Base-by-base conservation (phyloP, 1,284 basidiomycete species). In the Fistulina hepatica region DNA sequence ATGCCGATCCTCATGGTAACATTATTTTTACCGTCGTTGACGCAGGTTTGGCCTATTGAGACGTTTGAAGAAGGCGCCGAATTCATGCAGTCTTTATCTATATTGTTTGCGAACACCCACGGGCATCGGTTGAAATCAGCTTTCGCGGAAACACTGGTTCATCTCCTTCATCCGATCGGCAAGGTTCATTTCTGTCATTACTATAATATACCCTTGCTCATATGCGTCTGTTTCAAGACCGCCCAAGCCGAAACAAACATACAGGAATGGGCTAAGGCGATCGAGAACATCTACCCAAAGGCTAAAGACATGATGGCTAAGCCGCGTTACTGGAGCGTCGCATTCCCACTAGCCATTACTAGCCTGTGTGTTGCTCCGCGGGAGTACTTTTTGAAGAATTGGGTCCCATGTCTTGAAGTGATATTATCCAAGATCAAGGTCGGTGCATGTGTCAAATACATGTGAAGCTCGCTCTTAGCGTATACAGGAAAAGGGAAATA, bases 161-260 rank as follows among this genome's bases (percentile, higher is more conserved):
- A 79, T 32, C 58, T 97, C 10, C 57, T 97, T 32, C 86, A 95
- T 60, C 86, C 89, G 0, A 89, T 97, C 26, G 85, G 84, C 42
- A 89, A 92, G 68, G 86, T 84, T 43, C 21, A 60, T 41, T 26
- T 32, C 28, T 9, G 28, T 36, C 16, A 19, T 34, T 10, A 30
- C 27, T 21, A 7, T 9, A 17, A 19, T 12, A 11, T 24, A 2
- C 19, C 36, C 9, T 21, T 33, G 19, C 23, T 33, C 17, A 19
- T 17, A 19, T 21, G 6, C 34, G 43, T 21, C 41, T 33, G 34
- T 45, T 23, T 40, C 11, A 48, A 90, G 79, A 91, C 85, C 19
- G 93, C 91, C 0, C 91, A 94, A 55, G 93, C 90, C 1, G 93
- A 97, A 62, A 89, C 94, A 34, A 95, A 97, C 52, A 86, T 95